Conservation (phyloP, 768 basidiomycete species). For the Kwoniella dejecticola region DNA sequence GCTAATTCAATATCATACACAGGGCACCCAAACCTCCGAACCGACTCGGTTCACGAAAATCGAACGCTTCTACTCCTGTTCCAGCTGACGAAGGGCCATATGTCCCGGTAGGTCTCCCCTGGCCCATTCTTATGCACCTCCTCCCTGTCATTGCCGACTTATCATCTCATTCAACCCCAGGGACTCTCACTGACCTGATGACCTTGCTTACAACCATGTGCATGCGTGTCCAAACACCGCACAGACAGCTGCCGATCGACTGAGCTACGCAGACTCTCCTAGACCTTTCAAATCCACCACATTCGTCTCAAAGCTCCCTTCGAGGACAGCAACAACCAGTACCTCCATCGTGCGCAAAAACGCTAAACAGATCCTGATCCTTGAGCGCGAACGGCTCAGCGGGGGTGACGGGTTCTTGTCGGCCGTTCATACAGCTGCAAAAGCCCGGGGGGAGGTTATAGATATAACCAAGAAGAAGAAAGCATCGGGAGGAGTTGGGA, state of each 20-base stretch:
- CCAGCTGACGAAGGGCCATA: conserved; percentile 31
- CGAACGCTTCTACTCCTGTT: conserved; percentile 29
- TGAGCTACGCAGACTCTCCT: conserved; percentile 38
- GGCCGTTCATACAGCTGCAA: conserved; percentile 34
- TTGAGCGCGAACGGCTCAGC: conserved; percentile 43
- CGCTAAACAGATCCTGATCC: conserved; percentile 49
- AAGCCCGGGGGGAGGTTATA: conserved; percentile 38
- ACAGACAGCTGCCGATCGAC: conserved; percentile 42
- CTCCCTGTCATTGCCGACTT: too few relatives aligned
- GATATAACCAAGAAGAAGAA: conserved; percentile 43
- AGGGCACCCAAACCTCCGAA: conserved; percentile 22
- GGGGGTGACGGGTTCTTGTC: conserved; percentile 49
- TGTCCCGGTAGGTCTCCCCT: conserved; percentile 28
- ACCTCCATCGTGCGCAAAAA: conserved; percentile 42
- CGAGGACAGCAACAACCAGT: conserved; percentile 29
- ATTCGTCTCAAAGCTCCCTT: conserved; percentile 32
- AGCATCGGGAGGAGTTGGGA: conserved; percentile 13
- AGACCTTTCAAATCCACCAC: conserved; percentile 40
- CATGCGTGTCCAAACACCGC: too few relatives aligned
- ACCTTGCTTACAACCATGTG: too few relatives aligned
- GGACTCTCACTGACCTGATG: too few relatives aligned
- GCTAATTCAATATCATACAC: too few relatives aligned
- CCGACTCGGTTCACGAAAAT: conserved; percentile 31
- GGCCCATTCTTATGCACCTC: too few relatives aligned
- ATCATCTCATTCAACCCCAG: too few relatives aligned